Evolutionary conservation across 164 flowering plant species (phyloP), one percentile per base, ranked within the genome.

Genomic region (Annona squamosa): DNA sequence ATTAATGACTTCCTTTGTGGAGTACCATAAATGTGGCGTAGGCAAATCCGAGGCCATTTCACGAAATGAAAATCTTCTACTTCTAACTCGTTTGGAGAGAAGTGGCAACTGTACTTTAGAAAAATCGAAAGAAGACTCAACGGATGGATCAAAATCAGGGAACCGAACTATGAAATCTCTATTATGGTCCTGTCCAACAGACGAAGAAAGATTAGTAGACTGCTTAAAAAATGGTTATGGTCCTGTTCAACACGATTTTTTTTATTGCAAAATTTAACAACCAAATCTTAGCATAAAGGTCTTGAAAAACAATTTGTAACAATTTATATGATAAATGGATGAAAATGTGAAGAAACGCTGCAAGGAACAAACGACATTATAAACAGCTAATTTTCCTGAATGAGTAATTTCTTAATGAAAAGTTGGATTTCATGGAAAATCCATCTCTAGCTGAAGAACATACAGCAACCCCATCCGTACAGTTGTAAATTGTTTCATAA

Each of bases 391-490:
- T 52, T 10, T 52, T 16, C 13, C 59, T 16, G 13, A 52, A 52
- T 9, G 59, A 52, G 13, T 52, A 52, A 52, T 52, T 52, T 16
- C 13, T 12, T 10, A 52, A 16, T 10, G 13, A 52, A 52, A 9
- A 52, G 59, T 9, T 2, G 13, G 59, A 52, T 52, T 52, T 16
- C 59, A 52, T 52, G 59, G 13, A 2, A 16, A 52, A 26, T 26
- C 13, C 17, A 16, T 10, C 59, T 52, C 59, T 9, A 52, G 59
- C 13, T 52, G 18, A 65, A 41, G 71, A 78, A 89, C 91, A 37
- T 90, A 92, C 99, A 69, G 98, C 97, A 66, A 95, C 86, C 75
- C 93, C 93, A 83, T 95, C 99, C 3, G 91, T 89, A 74, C 98
- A 95, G 72, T 92, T 92, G 88, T 92, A 95, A 62, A 95, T 83